phyloP scores from a whole-genome alignment of 192 early-diverging fungal genomes.

The Coemansia erecta region DNA sequence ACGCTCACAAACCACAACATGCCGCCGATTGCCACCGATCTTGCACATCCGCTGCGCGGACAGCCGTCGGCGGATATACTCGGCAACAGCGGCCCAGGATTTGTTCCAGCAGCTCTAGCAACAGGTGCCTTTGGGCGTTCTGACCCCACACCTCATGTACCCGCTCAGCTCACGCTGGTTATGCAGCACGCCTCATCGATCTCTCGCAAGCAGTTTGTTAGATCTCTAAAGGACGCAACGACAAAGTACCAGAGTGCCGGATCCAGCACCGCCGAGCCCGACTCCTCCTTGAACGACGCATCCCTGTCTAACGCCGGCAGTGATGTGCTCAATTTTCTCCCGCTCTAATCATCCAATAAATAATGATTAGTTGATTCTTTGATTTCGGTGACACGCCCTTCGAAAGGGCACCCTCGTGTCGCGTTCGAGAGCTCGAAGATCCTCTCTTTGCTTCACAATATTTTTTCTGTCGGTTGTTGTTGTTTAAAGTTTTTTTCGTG shows the following conservation, averaged over 20 bases:
- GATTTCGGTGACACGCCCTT: neutral
- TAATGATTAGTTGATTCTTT: neutral
- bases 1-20: conserved; percentile 2
- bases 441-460: neutral
- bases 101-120: neutral
- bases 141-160: conserved; percentile 11
- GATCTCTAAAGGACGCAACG: conserved; percentile 41
- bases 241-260: conserved; percentile 12
- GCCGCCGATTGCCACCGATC: conserved; percentile 7
- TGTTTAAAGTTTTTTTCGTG: neutral
- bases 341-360: conserved; percentile 15
- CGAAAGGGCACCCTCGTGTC: neutral
- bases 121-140: conserved; percentile 7
- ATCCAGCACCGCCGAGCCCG: neutral
- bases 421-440: neutral
- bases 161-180: conserved; percentile 44
- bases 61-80: conserved; percentile 3
- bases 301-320: conserved; percentile 19
- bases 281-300: neutral
- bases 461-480: neutral
- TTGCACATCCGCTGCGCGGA: conserved; percentile 3
- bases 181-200: conserved; percentile 45
- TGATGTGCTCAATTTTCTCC: conserved; percentile 40
- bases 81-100: neutral
- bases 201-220: conserved; percentile 48